Evolutionary conservation across 768 basidiomycete genomes (phyloP), one percentile per base, ranked within the genome.

Genomic region (Russula griseocarnosa): DNA sequence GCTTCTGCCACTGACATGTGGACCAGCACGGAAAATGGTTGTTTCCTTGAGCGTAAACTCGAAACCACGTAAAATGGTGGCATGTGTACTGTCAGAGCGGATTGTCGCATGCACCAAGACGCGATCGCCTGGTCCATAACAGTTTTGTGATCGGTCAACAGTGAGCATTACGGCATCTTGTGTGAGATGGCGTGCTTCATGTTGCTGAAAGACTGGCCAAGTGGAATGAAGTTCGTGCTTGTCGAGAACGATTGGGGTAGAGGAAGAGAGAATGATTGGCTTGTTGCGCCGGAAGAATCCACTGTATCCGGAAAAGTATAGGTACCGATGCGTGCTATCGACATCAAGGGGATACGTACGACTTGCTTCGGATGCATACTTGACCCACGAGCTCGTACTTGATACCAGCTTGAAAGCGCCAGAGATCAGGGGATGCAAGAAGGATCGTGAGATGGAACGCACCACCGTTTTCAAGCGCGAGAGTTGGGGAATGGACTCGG

Each of bases 211-310:
- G 34, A 95, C 82, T 3, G 94, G 94, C 94, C 94, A 97, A 1
- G 91, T 87, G 5, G 93, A 89, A 71, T 96, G 94, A 8, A 95
- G 78, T 67, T 96, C 94, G 71, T 96, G 94, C 74, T 96, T 97
- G 79, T 92, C 90, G 70, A 97, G 91, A 66, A 86, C 83, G 51
- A 97, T 87, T 14, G 81, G 77, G 38, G 89, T 83, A 22, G 83
- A 79, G 14, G 86, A 82, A n/a, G 86, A 83, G 34, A 84, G 75
- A 49, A 90, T 82, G 24, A 83, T 78, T 1, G 87, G 82, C 70
- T 90, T 88, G 69, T 88, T 86, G 66, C 88, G 86, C 40, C 92
- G 90, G 61, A 96, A 82, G 72, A 95, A 86, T 7, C 91, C 86
- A 71, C 91, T 92, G 71, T 52, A 65, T 2, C 32, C n/a, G 6